These are phyloP conservation scores for Arabis hirsuta DNA, from an alignment of 345 rosid genomes.

Conservation along the genomic window DNA sequence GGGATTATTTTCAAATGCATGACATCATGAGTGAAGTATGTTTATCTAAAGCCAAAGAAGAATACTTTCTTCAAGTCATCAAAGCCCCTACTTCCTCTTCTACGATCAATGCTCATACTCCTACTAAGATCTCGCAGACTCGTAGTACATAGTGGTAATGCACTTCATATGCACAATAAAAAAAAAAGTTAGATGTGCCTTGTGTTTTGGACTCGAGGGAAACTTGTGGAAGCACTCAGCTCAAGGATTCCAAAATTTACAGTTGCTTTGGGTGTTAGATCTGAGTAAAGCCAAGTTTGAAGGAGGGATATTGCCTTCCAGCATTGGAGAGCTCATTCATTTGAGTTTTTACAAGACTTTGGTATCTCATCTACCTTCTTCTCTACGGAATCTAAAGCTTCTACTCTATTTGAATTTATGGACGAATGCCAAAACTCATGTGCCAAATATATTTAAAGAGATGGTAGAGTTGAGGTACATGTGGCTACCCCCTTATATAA, in stretches of 20 bases:
- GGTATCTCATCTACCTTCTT: slow-evolving; percentile 20
- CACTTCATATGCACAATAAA: background rate
- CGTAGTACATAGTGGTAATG: background rate
- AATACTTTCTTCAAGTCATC: too few species aligned
- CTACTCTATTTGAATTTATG: slow-evolving; percentile 15
- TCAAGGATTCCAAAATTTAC: background rate
- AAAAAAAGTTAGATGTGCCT: background rate
- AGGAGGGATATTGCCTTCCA: slow-evolving; percentile 36
- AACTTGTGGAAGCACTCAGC: background rate
- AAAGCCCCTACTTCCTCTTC: too few species aligned
- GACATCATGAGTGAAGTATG: too few species aligned
- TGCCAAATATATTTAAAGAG: slow-evolving; percentile 21
- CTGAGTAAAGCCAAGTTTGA: background rate
- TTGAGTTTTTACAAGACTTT: slow-evolving; percentile 8
- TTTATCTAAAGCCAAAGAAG: too few species aligned
- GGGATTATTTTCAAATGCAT: too few species aligned
- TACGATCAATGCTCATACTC: too few species aligned
- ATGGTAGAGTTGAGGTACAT: background rate
- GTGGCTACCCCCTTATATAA: background rate
- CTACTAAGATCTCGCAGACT: too few species aligned
- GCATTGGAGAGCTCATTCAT: slow-evolving; percentile 45
- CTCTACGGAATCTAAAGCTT: slow-evolving; percentile 14
- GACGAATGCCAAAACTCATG: background rate
- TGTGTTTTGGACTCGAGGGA: background rate
- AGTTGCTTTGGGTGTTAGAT: slow-evolving; percentile 22